A percentile compares a stretch with the other conserved stretches of the same genome.
These are phyloP conservation scores for Ganoderma leucocontextum DNA, from an alignment of 1,284 basidiomycete species.

Conservation along the genomic window DNA sequence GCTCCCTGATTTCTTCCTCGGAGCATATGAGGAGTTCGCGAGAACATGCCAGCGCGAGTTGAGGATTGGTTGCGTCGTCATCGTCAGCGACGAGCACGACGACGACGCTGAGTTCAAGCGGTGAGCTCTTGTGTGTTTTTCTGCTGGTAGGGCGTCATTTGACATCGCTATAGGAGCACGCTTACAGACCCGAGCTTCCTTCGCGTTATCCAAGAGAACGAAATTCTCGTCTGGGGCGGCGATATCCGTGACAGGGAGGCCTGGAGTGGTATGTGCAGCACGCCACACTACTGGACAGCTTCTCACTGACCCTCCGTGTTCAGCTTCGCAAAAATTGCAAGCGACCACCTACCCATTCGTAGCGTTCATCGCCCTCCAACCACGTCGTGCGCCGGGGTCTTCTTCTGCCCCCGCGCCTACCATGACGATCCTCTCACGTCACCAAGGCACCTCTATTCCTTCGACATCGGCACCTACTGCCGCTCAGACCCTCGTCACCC, in stretches of 20 bases:
- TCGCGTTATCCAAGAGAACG: slow-evolving; percentile 69
- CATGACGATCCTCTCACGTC: slow-evolving; percentile 84
- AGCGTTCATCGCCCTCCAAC: slow-evolving; percentile 89
- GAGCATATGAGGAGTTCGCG: slow-evolving; percentile 86
- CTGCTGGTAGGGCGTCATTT: not conserved
- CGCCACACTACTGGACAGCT: not conserved
- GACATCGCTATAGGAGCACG: slow-evolving; percentile 60
- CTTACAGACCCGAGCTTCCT: slow-evolving; percentile 80
- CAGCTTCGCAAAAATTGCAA: slow-evolving; percentile 86
- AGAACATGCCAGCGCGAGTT: slow-evolving; percentile 72
- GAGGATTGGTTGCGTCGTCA: slow-evolving; percentile 80
- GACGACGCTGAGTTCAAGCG: slow-evolving; percentile 88
- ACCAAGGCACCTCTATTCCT: slow-evolving; percentile 73
- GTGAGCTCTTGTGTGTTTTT: slow-evolving; percentile 46
- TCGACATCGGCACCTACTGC: slow-evolving; percentile 61
- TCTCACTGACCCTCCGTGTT: slow-evolving; percentile 14
- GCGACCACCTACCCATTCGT: slow-evolving; percentile 93
- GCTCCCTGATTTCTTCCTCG: slow-evolving; percentile 83
- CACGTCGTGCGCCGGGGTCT: slow-evolving; percentile 57
- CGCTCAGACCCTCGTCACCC: slow-evolving; percentile 65
- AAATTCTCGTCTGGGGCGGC: slow-evolving; percentile 86
- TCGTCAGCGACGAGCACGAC: slow-evolving; percentile 93
- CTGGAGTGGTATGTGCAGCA: slow-evolving; percentile 74
- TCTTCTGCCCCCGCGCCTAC: slow-evolving; percentile 56
- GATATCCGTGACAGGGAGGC: slow-evolving; percentile 84